A percentile compares a stretch with the other conserved stretches of the same genome.
These are phyloP conservation scores for Exophiala aquamarina DNA, from an alignment of 2,329 filamentous ascomycete species.

Conservation along the genomic window DNA sequence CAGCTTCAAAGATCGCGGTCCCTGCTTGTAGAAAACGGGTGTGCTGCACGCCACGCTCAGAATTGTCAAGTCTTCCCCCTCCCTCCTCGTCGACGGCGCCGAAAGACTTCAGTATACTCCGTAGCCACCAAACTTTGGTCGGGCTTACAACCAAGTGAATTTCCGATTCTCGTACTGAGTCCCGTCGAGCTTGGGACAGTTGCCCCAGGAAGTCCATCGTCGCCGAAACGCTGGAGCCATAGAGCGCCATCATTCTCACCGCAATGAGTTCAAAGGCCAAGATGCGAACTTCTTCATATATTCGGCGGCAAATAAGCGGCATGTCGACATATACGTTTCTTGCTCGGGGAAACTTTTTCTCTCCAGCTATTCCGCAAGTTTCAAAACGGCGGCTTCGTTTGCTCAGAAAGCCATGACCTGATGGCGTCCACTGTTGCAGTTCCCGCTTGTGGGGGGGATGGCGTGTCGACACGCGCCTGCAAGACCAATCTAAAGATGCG, in stretches of 20 bases:
- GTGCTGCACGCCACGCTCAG: too few relatives aligned
- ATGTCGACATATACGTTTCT: constrained; percentile 1
- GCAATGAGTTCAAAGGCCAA: constrained; percentile 13
- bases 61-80: not conserved
- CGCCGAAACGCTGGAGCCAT: constrained; percentile 8
- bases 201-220: constrained; percentile 8
- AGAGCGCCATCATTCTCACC: constrained; percentile 1
- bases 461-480: too few relatives aligned
- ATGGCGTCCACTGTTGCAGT: too few relatives aligned
- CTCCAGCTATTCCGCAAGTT: too few relatives aligned
- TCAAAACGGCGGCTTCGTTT: too few relatives aligned
- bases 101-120: constrained; percentile 6
- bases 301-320: constrained; percentile 7
- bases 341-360: not conserved
- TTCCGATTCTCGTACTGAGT: constrained; percentile 6
- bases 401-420: too few relatives aligned
- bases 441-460: too few relatives aligned
- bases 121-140: constrained; percentile 8
- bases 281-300: constrained; percentile 8
- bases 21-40: too few relatives aligned
- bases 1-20: constrained; percentile 4
- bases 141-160: constrained; percentile 8
- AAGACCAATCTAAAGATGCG: too few relatives aligned
- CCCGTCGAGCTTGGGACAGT: constrained; percentile 1
- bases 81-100: not conserved